Percentiles rank a stretch among this genome's conserved stretches.
Conservation (phyloP, 768 basidiomycete genomes). For the Hericium erinaceus region DNA sequence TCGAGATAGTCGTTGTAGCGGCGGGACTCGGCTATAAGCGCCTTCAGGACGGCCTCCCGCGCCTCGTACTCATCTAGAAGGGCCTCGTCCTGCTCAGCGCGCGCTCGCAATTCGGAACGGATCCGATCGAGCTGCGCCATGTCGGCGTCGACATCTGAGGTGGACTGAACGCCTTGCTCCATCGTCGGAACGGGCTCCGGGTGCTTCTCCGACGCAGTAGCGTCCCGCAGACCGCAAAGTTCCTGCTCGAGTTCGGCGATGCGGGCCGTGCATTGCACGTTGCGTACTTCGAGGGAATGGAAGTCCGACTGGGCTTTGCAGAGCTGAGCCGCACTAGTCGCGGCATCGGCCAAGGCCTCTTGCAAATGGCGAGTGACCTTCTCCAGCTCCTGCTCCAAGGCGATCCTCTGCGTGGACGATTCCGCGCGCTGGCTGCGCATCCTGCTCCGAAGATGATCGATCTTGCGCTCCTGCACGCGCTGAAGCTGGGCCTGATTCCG, state of each 20-base stretch:
- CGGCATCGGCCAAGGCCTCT: constrained; percentile 1
- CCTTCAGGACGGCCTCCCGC: constrained; percentile 3
- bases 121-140: neutral
- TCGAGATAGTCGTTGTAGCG: constrained; percentile 9
- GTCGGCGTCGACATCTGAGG: constrained; percentile 1
- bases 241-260: constrained; percentile 10
- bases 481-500: constrained; percentile 6
- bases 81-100: neutral
- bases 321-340: neutral
- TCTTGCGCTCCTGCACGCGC: constrained; percentile 13
- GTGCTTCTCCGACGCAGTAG: neutral
- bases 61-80: constrained; percentile 6
- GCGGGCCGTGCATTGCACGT: constrained; percentile 1
- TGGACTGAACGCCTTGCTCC: constrained; percentile 2
- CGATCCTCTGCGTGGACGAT: constrained; percentile 3
- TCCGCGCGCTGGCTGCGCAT: constrained; percentile 7
- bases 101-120: neutral
- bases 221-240: neutral
- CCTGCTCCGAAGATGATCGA: constrained; percentile 10
- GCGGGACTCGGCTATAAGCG: constrained; percentile 10
- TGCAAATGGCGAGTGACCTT: neutral
- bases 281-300: neutral
- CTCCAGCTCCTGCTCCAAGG: constrained; percentile 5
- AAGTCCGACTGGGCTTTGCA: neutral
- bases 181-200: neutral